Conservation (phyloP, 768 basidiomycete species). For the Hygrophorus russula region DNA sequence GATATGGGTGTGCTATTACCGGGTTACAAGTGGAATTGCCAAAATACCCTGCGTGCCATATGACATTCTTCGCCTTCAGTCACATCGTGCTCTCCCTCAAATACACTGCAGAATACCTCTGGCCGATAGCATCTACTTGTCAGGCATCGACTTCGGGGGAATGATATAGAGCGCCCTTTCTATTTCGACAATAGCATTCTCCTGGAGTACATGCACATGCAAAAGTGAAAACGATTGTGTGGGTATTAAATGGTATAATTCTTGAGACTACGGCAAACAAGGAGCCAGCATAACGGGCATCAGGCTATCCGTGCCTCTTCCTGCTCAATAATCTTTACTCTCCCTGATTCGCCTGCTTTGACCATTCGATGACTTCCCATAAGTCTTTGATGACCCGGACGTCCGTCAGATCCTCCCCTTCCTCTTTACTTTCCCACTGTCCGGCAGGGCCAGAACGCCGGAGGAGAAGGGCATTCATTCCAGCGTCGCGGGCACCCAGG, state of each 20-base stretch:
- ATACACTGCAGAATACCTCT: slow-evolving; percentile 8
- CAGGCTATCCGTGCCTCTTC: no score
- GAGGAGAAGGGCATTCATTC: slow-evolving; percentile 48
- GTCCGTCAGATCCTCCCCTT: slow-evolving; percentile 27
- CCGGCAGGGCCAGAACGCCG: slow-evolving; percentile 26
- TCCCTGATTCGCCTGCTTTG: neutral
- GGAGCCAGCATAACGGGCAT: no score
- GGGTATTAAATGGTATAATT: no score
- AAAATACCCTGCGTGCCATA: slow-evolving; percentile 9
- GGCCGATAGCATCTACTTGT: no score
- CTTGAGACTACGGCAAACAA: no score
- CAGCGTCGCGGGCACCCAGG: slow-evolving; percentile 42
- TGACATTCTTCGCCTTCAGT: slow-evolving; percentile 5
- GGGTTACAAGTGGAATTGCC: slow-evolving; percentile 1
- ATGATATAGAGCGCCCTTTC: no score
- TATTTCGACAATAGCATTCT: no score
- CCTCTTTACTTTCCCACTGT: slow-evolving; percentile 27
- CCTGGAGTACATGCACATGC: neutral
- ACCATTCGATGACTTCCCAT: slow-evolving; percentile 13
- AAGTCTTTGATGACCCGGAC: slow-evolving; percentile 25
- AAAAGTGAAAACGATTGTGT: neutral
- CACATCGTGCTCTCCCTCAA: slow-evolving; percentile 8
- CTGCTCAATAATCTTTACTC: no score
- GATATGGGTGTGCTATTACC: slow-evolving; percentile 1
- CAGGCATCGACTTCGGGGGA: no score